Evolutionary conservation across 306 rosid species (phyloP), one percentile per base, ranked within the genome.

Genomic region (Styphnolobium japonicum): DNA sequence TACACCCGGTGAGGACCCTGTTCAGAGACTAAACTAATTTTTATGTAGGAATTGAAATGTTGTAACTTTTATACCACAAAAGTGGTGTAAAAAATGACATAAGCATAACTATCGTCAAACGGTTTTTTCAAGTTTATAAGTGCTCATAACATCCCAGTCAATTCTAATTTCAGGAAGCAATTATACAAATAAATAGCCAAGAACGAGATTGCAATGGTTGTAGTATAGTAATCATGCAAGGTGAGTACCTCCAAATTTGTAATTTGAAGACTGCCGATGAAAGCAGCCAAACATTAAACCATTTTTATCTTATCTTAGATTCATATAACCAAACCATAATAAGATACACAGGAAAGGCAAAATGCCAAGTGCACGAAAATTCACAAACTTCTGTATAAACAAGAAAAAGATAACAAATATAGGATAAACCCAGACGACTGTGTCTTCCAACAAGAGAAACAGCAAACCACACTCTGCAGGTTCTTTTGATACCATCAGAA

Each of bases 401-500:
- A 65, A 77, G 25, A 67, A 16, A 65, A 70, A 81, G 71, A 77
- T 69, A 74, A 73, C 81, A 36, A 78, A 49, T 52, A 83, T 62
- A 80, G 75, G 83, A 81, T 64, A n/a, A 29, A 53, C 72, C 60
- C 78, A 76, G 66, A 71, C 23, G 51, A 66, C 58, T 29, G 76
- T 56, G 74, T 71, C 63, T 80, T n/a, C n/a, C 78, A 78, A 80
- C 33, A 82, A 67, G 72, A 21, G 66, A 66, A 75, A 75, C 75
- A 46, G 58, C 82, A 82, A 87, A 71, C 78, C 81, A 66, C 36
- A 80, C 67, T 79, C 48, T 39, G 46, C 67, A 46, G 73, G 82
- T 62, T 70, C 76, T 80, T 80, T 52, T 40, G 69, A 74, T 51
- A 53, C 2, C 81, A 77, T 69, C 84, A 84, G 79, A 86, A 40